Evolutionary conservation across 495 filamentous ascomycete species (phyloP).

Genomic region (Aspergillus ostianus): DNA sequence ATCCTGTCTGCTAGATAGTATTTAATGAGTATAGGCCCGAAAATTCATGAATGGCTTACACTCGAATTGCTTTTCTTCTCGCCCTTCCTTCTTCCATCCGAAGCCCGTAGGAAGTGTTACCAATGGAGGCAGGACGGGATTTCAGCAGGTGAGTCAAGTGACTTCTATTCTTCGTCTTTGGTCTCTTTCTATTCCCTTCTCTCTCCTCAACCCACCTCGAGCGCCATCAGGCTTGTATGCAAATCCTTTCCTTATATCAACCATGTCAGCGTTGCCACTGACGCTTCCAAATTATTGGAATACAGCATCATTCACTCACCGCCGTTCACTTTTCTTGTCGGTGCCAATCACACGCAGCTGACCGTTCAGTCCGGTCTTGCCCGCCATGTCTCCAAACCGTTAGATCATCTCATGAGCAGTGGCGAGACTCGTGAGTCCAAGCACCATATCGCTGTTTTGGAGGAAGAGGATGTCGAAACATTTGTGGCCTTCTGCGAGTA

Average conservation of each 20-base stretch:
- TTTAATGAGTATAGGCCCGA: background rate
- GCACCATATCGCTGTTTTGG: conserved; percentile 40
- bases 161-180: background rate
- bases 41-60: background rate
- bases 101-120: conserved; percentile 8
- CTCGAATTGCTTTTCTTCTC: conserved; percentile 9
- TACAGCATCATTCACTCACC: conserved; percentile 43
- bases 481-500: conserved; percentile 50
- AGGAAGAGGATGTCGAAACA: conserved; percentile 47
- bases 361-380: conserved; percentile 49
- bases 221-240: background rate
- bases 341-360: conserved; percentile 41
- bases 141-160: conserved; percentile 33
- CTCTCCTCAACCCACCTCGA: background rate
- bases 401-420: conserved; percentile 49
- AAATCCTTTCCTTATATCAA: conserved; percentile 5
- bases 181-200: conserved; percentile 2
- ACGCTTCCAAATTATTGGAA: conserved; percentile 11
- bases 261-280: conserved; percentile 16
- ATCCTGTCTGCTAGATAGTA: background rate
- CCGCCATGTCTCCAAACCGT: conserved; percentile 45
- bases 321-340: conserved; percentile 52
- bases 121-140: conserved; percentile 34
- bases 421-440: conserved; percentile 45
- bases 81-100: conserved; percentile 1